phyloP scores from a whole-genome alignment of 345 rosid species.

The Gossypium longicalyx region DNA sequence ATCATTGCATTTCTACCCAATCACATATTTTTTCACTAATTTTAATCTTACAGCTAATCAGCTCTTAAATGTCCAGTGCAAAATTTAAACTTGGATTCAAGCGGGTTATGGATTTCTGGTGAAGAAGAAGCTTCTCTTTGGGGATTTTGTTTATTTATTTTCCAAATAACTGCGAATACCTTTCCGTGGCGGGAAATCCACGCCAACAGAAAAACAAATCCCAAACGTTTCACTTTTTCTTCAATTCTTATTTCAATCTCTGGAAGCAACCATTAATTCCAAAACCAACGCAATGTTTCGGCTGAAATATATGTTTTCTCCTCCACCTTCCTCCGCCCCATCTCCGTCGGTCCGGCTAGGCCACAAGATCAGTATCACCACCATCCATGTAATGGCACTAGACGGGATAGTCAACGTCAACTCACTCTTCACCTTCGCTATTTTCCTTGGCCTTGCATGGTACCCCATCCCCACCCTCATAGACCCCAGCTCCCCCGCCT shows the following conservation, averaged over 20 bases:
- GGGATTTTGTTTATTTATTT: too few species aligned
- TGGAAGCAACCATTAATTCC: not conserved
- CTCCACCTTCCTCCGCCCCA: not conserved
- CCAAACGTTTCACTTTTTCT: not conserved
- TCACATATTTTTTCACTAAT: too few species aligned
- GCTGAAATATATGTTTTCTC: not conserved
- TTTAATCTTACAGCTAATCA: too few species aligned
- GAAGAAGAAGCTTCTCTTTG: too few species aligned
- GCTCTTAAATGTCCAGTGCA: too few species aligned
- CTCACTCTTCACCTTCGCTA: not conserved
- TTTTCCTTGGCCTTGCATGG: not conserved
- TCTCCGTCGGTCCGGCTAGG: not conserved
- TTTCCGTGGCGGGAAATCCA: not conserved
- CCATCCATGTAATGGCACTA: not conserved
- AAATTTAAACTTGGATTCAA: too few species aligned
- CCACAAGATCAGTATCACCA: not conserved
- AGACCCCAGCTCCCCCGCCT: not conserved
- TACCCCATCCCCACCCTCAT: not conserved
- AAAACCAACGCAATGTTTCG: not conserved
- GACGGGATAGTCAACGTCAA: not conserved
- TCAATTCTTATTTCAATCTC: not conserved
- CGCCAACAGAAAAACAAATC: not conserved
- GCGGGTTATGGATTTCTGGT: too few species aligned
- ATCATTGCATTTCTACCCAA: too few species aligned
- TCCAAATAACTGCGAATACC: not conserved